These are phyloP conservation scores for Sphaerulina vaccinii DNA, from an alignment of 2,329 filamentous ascomycete genomes.

Conservation along the genomic window DNA sequence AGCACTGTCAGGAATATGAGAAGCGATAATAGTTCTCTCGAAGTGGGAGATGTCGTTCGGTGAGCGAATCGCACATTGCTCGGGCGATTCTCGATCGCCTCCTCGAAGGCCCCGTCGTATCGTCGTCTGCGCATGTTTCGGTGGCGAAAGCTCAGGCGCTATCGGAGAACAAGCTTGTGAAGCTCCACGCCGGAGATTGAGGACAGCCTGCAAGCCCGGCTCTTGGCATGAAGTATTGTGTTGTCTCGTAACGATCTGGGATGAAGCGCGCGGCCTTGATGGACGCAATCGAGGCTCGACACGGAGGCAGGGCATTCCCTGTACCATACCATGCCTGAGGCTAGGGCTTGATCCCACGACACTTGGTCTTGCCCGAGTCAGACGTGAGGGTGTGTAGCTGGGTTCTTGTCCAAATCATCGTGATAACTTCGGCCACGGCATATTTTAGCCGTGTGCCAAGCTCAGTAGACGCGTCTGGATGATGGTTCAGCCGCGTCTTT, in stretches of 20 bases:
- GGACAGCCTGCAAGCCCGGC: too few relatives aligned
- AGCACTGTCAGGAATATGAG: not conserved
- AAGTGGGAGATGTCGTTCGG: not conserved
- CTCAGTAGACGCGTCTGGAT: not conserved
- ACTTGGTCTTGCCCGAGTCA: not conserved
- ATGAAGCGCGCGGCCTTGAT: not conserved
- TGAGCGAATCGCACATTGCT: not conserved
- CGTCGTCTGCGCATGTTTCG: not conserved
- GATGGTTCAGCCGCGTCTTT: conserved; percentile 23
- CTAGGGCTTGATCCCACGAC: not conserved
- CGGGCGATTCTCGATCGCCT: too few relatives aligned
- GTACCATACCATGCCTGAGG: not conserved
- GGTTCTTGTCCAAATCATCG: conserved; percentile 1
- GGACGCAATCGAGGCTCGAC: too few relatives aligned
- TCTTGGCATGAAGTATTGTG: too few relatives aligned
- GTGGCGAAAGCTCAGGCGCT: too few relatives aligned
- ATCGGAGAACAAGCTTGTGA: conserved; percentile 12
- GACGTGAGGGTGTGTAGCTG: not conserved
- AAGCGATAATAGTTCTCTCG: not conserved
- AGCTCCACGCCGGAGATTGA: not conserved
- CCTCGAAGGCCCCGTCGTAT: too few relatives aligned
- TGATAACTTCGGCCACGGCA: conserved; percentile 11
- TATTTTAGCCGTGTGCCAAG: not conserved
- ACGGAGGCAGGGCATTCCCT: conserved; percentile 3
- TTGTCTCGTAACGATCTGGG: too few relatives aligned